Conservation (phyloP, 2,329 filamentous ascomycete species). For the Lasiodiplodia sp. region DNA sequence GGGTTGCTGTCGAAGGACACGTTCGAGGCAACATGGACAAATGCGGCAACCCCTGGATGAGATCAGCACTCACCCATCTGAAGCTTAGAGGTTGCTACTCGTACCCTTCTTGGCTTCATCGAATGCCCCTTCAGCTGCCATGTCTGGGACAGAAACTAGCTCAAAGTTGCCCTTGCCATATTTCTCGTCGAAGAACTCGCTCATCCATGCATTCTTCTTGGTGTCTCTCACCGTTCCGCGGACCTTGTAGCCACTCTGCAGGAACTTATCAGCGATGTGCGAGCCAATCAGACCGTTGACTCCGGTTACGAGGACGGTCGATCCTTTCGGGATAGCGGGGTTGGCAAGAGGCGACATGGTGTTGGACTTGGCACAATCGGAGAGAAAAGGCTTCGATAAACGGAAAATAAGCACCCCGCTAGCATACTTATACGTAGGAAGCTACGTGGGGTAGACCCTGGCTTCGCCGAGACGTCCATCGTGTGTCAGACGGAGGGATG, state of each 20-base stretch:
- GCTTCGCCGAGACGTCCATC: not conserved
- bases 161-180: constrained; percentile 39
- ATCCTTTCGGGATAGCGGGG: constrained; percentile 35
- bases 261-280: constrained; percentile 42
- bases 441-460: not conserved
- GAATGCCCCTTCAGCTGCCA: constrained; percentile 39
- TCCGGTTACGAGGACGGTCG: constrained; percentile 45
- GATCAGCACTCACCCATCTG: not conserved
- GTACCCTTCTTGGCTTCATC: constrained; percentile 39
- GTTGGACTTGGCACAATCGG: not conserved
- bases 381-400: not conserved
- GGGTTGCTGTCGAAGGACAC: constrained; percentile 47
- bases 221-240: constrained; percentile 44
- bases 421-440: not conserved
- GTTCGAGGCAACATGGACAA: constrained; percentile 56
- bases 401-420: not conserved
- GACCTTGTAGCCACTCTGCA: constrained; percentile 44
- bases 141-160: constrained; percentile 41
- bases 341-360: constrained; percentile 21
- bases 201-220: constrained; percentile 41
- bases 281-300: constrained; percentile 46
- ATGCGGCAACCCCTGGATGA: constrained; percentile 47
- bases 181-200: constrained; percentile 39
- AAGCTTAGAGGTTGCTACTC: not conserved
- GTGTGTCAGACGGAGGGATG: not conserved